These are phyloP conservation scores for Xylariaceae sp. DNA, from an alignment of 2,329 filamentous ascomycete species.

Conservation along the genomic window DNA sequence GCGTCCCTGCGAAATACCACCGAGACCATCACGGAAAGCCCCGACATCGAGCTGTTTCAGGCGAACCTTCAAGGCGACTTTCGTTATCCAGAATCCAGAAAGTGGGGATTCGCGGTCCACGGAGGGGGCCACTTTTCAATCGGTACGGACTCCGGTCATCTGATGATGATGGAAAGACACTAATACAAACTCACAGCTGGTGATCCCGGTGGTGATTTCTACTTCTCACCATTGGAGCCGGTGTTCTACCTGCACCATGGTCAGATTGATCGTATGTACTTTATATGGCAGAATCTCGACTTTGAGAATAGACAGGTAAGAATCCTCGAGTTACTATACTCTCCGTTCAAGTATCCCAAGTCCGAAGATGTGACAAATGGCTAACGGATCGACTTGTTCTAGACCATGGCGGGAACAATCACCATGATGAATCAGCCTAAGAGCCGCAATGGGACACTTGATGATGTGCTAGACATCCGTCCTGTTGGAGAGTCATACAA, in stretches of 20 bases:
- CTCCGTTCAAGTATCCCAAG: no score
- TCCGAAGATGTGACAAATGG: no score
- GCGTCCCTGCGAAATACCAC: slow-evolving; percentile 30
- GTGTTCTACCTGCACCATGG: slow-evolving; percentile 43
- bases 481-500: slow-evolving; percentile 19
- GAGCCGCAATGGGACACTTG: slow-evolving; percentile 37
- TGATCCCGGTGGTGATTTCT: slow-evolving; percentile 42
- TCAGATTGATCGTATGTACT: slow-evolving; percentile 43
- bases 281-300: slow-evolving; percentile 45
- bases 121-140: slow-evolving; percentile 33
- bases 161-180: background rate
- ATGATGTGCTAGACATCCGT: slow-evolving; percentile 29
- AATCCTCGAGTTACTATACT: background rate
- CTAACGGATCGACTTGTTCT: background rate
- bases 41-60: slow-evolving; percentile 35
- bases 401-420: slow-evolving; percentile 36
- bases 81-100: slow-evolving; percentile 20
- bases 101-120: slow-evolving; percentile 26
- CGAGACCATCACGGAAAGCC: slow-evolving; percentile 31
- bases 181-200: slow-evolving; percentile 26
- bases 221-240: slow-evolving; percentile 40
- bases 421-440: slow-evolving; percentile 37
- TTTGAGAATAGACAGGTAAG: slow-evolving; percentile 32
- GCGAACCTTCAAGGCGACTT: slow-evolving; percentile 36
- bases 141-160: slow-evolving; percentile 19